Percentiles rank a stretch among this genome's conserved stretches.
phyloP scores from a whole-genome alignment of 805 yeast genomes.

The Saccharomycopsis sp. region DNA sequence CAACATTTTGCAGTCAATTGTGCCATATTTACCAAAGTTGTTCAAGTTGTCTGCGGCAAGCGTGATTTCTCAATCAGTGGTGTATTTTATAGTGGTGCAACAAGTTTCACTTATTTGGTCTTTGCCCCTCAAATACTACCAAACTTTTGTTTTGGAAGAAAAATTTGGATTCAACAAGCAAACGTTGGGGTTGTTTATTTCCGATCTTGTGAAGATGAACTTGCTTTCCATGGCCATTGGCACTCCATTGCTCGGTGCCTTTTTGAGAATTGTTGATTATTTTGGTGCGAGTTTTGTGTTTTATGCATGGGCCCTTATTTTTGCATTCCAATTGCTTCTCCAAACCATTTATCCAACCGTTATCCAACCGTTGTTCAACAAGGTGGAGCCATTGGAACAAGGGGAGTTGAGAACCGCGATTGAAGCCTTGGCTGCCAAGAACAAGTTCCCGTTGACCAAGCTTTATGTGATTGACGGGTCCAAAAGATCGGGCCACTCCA shows the following conservation, averaged over 20 bases:
- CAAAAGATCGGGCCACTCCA: slow-evolving; percentile 90
- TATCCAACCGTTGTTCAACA: slow-evolving; percentile 90
- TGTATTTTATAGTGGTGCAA: slow-evolving; percentile 47
- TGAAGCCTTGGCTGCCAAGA: slow-evolving; percentile 64
- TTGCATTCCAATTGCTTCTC: slow-evolving; percentile 61
- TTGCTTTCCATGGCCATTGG: slow-evolving; percentile 50
- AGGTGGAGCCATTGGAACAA: slow-evolving; percentile 78
- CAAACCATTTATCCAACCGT: slow-evolving; percentile 75
- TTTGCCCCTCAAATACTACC: slow-evolving; percentile 66
- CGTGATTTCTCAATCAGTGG: slow-evolving; percentile 61
- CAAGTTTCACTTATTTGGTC: slow-evolving; percentile 42
- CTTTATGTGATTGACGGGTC: slow-evolving; percentile 94
- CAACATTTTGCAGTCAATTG: slow-evolving; percentile 21
- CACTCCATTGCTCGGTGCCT: slow-evolving; percentile 62
- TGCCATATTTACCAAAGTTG: slow-evolving; percentile 24
- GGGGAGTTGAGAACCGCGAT: slow-evolving; percentile 81
- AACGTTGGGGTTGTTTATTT: slow-evolving; percentile 61
- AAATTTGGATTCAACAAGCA: slow-evolving; percentile 87
- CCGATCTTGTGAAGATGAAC: slow-evolving; percentile 59
- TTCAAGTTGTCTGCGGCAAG: slow-evolving; percentile 38
- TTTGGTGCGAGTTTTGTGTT: slow-evolving; percentile 76
- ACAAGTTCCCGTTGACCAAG: slow-evolving; percentile 79
- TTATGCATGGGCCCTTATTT: slow-evolving; percentile 65
- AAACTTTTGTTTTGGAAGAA: slow-evolving; percentile 84
- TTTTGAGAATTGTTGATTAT: slow-evolving; percentile 71